A percentile compares a stretch with the other conserved stretches of the same genome.
phyloP scores from a whole-genome alignment of 2,329 filamentous ascomycete genomes.

The Talaromyces atroroseus region DNA sequence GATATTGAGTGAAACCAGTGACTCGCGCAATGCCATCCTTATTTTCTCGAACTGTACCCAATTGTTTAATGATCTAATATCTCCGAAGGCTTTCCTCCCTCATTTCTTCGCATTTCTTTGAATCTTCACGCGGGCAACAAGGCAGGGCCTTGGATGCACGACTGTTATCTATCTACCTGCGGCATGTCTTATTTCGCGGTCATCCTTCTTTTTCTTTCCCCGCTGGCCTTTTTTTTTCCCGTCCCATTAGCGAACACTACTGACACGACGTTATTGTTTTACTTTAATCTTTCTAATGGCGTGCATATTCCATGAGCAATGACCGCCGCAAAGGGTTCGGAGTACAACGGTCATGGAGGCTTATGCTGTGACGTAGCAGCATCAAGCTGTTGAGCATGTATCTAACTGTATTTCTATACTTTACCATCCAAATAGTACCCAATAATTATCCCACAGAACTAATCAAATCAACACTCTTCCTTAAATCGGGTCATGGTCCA shows the following conservation, averaged over 20 bases:
- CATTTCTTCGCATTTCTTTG: neutral
- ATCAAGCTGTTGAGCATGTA: neutral
- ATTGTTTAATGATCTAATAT: neutral
- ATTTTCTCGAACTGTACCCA: neutral
- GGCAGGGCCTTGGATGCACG: neutral
- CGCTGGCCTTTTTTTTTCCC: neutral
- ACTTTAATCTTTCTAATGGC: slow-evolving; percentile 1
- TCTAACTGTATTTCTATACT: neutral
- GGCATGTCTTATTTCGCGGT: neutral
- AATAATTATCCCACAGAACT: no score
- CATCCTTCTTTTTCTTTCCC: neutral
- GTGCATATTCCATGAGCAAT: slow-evolving; percentile 1
- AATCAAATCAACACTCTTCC: no score
- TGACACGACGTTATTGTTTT: neutral
- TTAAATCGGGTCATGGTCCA: no score
- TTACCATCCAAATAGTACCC: neutral
- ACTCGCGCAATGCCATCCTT: slow-evolving; percentile 11
- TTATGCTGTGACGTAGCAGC: neutral
- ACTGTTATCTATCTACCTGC: neutral
- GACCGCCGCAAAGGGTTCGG: neutral
- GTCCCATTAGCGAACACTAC: neutral
- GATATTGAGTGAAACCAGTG: slow-evolving; percentile 5
- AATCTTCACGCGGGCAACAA: neutral
- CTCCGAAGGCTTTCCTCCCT: slow-evolving; percentile 20
- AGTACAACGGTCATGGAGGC: neutral